phyloP scores from a whole-genome alignment of 805 yeast species.

The Yarrowia sp. region DNA sequence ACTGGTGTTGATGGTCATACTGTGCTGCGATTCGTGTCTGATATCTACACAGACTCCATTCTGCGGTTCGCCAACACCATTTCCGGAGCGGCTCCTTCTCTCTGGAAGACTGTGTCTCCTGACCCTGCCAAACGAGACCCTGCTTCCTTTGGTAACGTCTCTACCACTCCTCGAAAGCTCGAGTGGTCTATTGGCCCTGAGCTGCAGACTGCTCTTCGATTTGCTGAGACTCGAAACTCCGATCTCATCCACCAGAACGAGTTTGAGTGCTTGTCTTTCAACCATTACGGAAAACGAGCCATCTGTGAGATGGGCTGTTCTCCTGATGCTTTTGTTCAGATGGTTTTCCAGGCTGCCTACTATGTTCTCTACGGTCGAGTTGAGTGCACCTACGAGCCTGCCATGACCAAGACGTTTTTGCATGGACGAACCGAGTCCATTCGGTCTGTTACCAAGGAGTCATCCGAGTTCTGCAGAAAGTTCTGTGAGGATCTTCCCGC shows the following conservation, averaged over 20 bases:
- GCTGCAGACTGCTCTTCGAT: slow-evolving; percentile 72
- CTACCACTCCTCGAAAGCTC: slow-evolving; percentile 75
- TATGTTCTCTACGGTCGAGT: slow-evolving; percentile 89
- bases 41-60: slow-evolving; percentile 87
- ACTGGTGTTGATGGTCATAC: slow-evolving; percentile 96
- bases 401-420: slow-evolving; percentile 83
- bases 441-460: slow-evolving; percentile 76
- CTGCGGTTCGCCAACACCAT: slow-evolving; percentile 81
- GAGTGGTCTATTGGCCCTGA: slow-evolving; percentile 86
- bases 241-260: slow-evolving; percentile 89
- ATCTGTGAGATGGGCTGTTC: slow-evolving; percentile 84
- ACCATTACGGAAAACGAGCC: slow-evolving; percentile 60
- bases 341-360: slow-evolving; percentile 91
- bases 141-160: slow-evolving; percentile 45
- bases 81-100: slow-evolving; percentile 68
- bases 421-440: slow-evolving; percentile 95
- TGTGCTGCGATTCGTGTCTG: slow-evolving; percentile 80
- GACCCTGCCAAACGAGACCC: slow-evolving; percentile 47
- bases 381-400: slow-evolving; percentile 93
- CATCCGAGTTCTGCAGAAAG: slow-evolving; percentile 77
- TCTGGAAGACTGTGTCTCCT: slow-evolving; percentile 60
- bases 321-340: slow-evolving; percentile 92
- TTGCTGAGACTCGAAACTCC: slow-evolving; percentile 85
- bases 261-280: slow-evolving; percentile 74
- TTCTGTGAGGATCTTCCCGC: slow-evolving; percentile 69